Conservation (phyloP, 1,139 yeast genomes). For the Yamadazyma sp. region DNA sequence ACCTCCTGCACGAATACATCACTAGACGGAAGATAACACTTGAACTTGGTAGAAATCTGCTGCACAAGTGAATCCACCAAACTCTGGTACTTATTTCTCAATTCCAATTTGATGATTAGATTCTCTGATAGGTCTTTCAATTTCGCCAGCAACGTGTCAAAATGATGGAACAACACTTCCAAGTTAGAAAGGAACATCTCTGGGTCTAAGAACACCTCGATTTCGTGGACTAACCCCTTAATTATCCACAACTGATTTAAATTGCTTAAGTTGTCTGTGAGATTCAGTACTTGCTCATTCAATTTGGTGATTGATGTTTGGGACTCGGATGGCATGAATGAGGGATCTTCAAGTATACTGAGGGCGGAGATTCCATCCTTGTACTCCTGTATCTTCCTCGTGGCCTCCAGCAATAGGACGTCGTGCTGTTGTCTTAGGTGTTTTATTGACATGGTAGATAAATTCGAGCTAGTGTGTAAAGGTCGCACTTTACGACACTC, state of each 20-base stretch:
- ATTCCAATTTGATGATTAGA: slow-evolving; percentile 14
- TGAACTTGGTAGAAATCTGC: slow-evolving; percentile 11
- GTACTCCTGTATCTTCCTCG: slow-evolving; percentile 6
- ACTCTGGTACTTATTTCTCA: slow-evolving; percentile 11
- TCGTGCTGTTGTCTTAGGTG: slow-evolving; percentile 6
- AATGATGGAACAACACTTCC: slow-evolving; percentile 17
- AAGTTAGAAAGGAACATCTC: slow-evolving; percentile 17
- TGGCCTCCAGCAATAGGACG: slow-evolving; percentile 2
- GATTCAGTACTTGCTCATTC: slow-evolving; percentile 18
- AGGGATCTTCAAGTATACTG: slow-evolving; percentile 19
- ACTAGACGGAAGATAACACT: slow-evolving; percentile 23
- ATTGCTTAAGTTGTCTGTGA: slow-evolving; percentile 17
- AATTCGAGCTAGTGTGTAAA: neutral
- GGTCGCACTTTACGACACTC: too few relatives aligned
- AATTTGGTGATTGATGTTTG: slow-evolving; percentile 18
- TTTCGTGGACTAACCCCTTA: slow-evolving; percentile 22
- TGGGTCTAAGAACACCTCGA: slow-evolving; percentile 14
- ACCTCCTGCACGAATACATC: slow-evolving; percentile 17
- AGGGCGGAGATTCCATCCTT: slow-evolving; percentile 16
- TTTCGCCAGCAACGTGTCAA: slow-evolving; percentile 18
- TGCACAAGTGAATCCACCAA: slow-evolving; percentile 11
- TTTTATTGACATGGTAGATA: slow-evolving; percentile 7
- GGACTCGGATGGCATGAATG: slow-evolving; percentile 6
- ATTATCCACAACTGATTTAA: slow-evolving; percentile 25
- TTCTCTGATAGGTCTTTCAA: slow-evolving; percentile 8